Evolutionary conservation across 805 yeast species (phyloP).

Genomic region (Pichia scutulata): DNA sequence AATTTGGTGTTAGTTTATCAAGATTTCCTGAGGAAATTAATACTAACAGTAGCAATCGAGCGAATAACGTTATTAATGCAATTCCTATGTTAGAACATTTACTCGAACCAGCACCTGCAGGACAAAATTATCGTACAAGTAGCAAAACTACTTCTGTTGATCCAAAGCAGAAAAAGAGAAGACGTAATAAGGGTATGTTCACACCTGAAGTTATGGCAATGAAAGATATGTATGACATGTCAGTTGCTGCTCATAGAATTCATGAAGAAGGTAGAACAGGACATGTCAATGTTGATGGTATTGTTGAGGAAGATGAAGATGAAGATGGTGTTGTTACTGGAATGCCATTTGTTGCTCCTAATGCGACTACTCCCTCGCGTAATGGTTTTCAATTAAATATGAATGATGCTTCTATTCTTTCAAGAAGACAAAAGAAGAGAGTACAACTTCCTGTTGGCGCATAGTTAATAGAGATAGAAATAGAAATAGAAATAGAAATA

Average conservation of each 20-base stretch:
- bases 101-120: slow-evolving; percentile 7
- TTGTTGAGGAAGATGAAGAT: slow-evolving; percentile 9
- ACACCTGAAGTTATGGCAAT: slow-evolving; percentile 54
- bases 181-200: slow-evolving; percentile 29
- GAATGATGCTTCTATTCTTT: slow-evolving; percentile 46
- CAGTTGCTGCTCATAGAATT: slow-evolving; percentile 53
- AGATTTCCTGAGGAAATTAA: neutral
- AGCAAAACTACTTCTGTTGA: no score
- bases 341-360: neutral
- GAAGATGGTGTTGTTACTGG: slow-evolving; percentile 1
- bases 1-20: slow-evolving; percentile 2
- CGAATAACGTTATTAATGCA: neutral
- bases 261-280: slow-evolving; percentile 36
- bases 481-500: neutral
- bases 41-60: neutral
- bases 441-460: neutral
- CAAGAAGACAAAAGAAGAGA: slow-evolving; percentile 30
- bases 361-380: neutral
- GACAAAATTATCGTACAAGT: neutral
- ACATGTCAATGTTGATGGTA: slow-evolving; percentile 4
- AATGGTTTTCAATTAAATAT: slow-evolving; percentile 39
- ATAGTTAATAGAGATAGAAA: neutral
- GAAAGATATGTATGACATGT: slow-evolving; percentile 52
- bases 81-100: slow-evolving; percentile 4
- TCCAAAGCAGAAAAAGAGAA: neutral